Conservation (phyloP, 2,329 filamentous ascomycete genomes). For the Aspergillus costaricaensis region DNA sequence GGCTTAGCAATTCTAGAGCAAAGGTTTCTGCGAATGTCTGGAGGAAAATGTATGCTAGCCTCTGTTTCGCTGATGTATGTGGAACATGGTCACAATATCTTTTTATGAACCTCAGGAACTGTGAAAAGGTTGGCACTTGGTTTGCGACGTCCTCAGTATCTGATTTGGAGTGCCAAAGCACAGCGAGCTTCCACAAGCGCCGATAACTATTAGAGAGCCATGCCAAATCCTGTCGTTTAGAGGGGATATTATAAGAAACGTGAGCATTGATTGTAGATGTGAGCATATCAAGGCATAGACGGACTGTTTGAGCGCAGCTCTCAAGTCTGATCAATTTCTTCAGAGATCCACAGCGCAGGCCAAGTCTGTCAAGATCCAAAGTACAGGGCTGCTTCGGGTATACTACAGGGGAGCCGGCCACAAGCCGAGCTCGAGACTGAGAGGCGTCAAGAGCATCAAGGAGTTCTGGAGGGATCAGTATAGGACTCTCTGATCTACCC, state of each 20-base stretch:
- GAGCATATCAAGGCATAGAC: slow-evolving; percentile 32
- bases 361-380: slow-evolving; percentile 34
- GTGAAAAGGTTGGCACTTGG: slow-evolving; percentile 26
- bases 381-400: slow-evolving; percentile 27
- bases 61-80: slow-evolving; percentile 27
- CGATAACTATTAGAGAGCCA: slow-evolving; percentile 38
- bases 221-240: slow-evolving; percentile 35
- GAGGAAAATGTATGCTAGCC: slow-evolving; percentile 31
- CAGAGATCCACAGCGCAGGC: slow-evolving; percentile 33
- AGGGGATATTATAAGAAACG: slow-evolving; percentile 22
- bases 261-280: slow-evolving; percentile 23
- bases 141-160: slow-evolving; percentile 17
- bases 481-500: background rate
- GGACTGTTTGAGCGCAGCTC: slow-evolving; percentile 28
- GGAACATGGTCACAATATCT: slow-evolving; percentile 26
- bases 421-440: slow-evolving; percentile 17
- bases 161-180: slow-evolving; percentile 29
- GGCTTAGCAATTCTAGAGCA: slow-evolving; percentile 23
- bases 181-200: slow-evolving; percentile 34
- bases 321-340: slow-evolving; percentile 29
- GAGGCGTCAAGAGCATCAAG: slow-evolving; percentile 44
- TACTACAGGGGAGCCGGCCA: slow-evolving; percentile 29
- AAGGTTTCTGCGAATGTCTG: slow-evolving; percentile 37
- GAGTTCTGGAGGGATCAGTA: slow-evolving; percentile 44
- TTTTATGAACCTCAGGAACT: slow-evolving; percentile 30